Conservation (phyloP, 257 asterid species). For the Solanum virginianum region DNA sequence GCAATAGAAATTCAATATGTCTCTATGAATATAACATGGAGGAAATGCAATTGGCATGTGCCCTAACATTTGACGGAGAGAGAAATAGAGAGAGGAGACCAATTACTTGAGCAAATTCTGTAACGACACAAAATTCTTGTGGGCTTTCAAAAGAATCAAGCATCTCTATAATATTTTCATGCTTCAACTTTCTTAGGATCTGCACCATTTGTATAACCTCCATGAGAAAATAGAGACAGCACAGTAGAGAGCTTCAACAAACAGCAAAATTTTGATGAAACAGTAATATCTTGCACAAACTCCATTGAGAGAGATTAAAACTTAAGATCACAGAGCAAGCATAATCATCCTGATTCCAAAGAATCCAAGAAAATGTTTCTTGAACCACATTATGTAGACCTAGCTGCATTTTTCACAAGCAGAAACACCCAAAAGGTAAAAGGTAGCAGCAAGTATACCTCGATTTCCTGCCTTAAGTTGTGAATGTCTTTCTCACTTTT, state of each 20-base stretch:
- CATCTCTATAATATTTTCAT: slow-evolving; percentile 89
- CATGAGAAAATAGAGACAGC: slow-evolving; percentile 2
- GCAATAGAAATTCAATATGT: background rate
- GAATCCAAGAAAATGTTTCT: background rate
- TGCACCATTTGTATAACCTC: slow-evolving; percentile 18
- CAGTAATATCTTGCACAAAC: background rate
- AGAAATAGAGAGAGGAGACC: background rate
- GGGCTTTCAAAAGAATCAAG: slow-evolving; percentile 92
- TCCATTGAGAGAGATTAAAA: background rate
- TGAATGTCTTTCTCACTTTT: slow-evolving; percentile 86
- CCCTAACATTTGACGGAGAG: background rate
- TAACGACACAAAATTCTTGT: slow-evolving; percentile 95
- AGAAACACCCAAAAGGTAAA: background rate
- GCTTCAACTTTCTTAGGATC: slow-evolving; percentile 93
- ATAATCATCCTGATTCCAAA: background rate
- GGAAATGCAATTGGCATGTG: background rate
- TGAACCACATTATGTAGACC: background rate
- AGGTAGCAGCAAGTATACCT: slow-evolving; percentile 30
- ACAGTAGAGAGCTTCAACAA: background rate
- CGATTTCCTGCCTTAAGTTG: slow-evolving; percentile 85
- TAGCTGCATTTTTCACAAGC: background rate
- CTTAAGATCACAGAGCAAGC: background rate
- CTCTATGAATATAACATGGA: background rate
- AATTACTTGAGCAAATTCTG: slow-evolving; percentile 87
- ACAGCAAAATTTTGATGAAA: background rate